Evolutionary conservation across 306 rosid species (phyloP), one percentile per base, ranked within the genome.

Genomic region (Vigna radiata): DNA sequence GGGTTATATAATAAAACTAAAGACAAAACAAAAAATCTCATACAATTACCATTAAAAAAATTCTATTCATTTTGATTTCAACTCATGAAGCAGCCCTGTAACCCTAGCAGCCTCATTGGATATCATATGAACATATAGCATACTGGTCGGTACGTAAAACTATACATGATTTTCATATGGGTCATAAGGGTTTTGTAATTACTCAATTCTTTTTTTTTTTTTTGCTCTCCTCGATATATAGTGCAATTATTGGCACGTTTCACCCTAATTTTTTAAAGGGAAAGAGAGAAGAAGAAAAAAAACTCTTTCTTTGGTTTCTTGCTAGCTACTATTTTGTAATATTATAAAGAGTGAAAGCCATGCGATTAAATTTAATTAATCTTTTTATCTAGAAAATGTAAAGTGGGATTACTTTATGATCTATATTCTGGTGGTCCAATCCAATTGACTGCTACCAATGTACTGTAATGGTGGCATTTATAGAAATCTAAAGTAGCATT

Each of bases 391-490:
- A 67, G 12, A 16, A 18, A 37, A 19, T 43, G 43, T 55, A 72
- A 72, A 55, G 67, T 14, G 49, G 66, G 16, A 39, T 37, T 60
- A 44, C 47, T 44, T 48, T 52, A 70, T 41, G 23, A 65, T 39
- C 50, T 36, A 29, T 36, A 49, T 63, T 58, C 17, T 9, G 56
- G 75, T 68, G 84, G 84, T 81, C 84, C 84, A 74, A 37, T 74
- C 25, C 84, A 56, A 68, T 56, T 44, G 71, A 67, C 56, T 67
- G 65, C 67, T 63, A 75, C 61, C n/a, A n/a, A 62, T 47, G 43
- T 7, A 21, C 36, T 47, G 58, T 2, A 44, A 12, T 16, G 62
- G 59, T 48, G 27, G 72, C 7, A 69, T 44, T 61, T 60, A 63
- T 19, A 17, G 13, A 74, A 46, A 31, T 62, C 18, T 36, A 36